A percentile compares a stretch with the other conserved stretches of the same genome.
Evolutionary conservation across 1,284 basidiomycete species (phyloP).

Genomic region (Psilocybe mexicana): DNA sequence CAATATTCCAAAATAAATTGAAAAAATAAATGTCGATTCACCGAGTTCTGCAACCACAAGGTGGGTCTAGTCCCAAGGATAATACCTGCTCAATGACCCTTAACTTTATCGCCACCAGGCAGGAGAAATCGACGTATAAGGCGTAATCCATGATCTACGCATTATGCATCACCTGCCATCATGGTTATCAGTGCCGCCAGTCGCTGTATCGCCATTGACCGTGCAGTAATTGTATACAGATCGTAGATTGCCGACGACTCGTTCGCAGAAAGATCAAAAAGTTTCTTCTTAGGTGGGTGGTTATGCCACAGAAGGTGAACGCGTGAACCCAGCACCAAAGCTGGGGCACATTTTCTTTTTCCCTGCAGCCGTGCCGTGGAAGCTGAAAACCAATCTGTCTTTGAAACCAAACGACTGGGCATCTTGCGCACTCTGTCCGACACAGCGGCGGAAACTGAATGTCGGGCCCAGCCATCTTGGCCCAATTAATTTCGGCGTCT

Average conservation of each 20-base stretch:
- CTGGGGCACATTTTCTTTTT: neutral
- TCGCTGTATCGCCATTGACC: slow-evolving; percentile 12
- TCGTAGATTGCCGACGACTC: slow-evolving; percentile 6
- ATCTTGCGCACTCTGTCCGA: slow-evolving; percentile 1
- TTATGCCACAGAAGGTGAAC: neutral
- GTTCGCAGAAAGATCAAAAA: slow-evolving; percentile 1
- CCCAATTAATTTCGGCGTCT: too few species aligned
- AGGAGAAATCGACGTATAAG: neutral
- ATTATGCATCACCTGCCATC: neutral
- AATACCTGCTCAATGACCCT: neutral
- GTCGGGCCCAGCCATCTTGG: too few species aligned
- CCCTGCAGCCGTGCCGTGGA: slow-evolving; percentile 5
- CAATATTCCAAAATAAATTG: slow-evolving; percentile 4
- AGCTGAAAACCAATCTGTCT: slow-evolving; percentile 21
- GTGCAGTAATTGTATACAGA: neutral
- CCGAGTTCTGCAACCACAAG: slow-evolving; percentile 1
- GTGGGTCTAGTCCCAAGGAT: neutral
- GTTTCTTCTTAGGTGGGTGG: neutral
- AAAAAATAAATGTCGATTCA: neutral
- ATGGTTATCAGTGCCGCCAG: slow-evolving; percentile 1
- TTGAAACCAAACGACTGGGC: slow-evolving; percentile 15
- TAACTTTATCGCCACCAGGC: slow-evolving; percentile 6
- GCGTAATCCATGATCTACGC: neutral
- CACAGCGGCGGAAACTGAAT: too few species aligned
- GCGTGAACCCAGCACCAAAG: neutral